A percentile compares a stretch with the other conserved stretches of the same genome.
phyloP scores from a whole-genome alignment of 495 filamentous ascomycete species.

The Xylaria castorea region DNA sequence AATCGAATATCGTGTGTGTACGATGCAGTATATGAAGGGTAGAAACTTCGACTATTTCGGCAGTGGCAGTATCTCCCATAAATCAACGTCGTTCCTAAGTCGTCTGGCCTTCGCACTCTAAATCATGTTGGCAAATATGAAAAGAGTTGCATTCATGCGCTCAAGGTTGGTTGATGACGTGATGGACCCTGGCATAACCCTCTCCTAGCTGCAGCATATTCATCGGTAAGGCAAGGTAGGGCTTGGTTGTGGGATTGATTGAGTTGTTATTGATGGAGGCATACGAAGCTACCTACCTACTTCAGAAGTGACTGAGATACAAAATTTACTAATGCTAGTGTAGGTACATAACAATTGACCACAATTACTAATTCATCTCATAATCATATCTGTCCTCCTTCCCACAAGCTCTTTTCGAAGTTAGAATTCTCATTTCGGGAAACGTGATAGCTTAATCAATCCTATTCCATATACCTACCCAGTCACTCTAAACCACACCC shows the following conservation, averaged over 20 bases:
- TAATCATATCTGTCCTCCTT: not conserved
- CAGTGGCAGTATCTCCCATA: not conserved
- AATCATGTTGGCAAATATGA: not conserved
- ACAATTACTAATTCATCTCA: not conserved
- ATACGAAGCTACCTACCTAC: not conserved
- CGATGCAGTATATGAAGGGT: not conserved
- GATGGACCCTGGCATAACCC: not conserved
- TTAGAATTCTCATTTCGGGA: not conserved
- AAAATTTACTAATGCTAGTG: no score
- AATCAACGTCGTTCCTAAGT: not conserved
- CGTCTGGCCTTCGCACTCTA: not conserved
- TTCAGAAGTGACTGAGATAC: no score
- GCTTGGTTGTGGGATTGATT: not conserved
- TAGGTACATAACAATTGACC: not conserved
- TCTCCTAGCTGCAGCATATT: not conserved
- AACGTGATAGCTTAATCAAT: not conserved
- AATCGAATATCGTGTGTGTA: not conserved
- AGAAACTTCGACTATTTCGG: not conserved
- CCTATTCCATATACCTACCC: not conserved
- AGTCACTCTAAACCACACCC: no score
- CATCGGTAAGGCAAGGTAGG: not conserved
- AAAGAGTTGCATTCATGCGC: not conserved
- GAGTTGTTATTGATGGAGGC: not conserved
- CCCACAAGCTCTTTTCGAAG: not conserved
- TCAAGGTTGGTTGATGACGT: not conserved